Percentiles rank a stretch among this genome's conserved stretches.
phyloP scores from a whole-genome alignment of 208 protist genomes.

The Phytomonas francai region DNA sequence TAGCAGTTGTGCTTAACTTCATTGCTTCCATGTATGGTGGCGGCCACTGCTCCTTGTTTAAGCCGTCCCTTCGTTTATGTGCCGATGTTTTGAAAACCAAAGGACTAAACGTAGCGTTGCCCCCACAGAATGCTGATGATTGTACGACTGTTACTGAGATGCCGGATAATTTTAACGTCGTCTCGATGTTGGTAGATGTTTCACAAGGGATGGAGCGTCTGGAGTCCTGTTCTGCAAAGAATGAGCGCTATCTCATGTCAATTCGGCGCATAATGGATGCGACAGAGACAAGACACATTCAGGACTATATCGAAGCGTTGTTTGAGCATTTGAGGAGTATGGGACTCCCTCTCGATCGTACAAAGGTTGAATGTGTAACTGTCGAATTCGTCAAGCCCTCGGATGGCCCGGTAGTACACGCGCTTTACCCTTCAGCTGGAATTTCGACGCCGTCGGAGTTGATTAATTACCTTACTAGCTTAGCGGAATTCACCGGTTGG shows the following conservation, averaged over 20 bases:
- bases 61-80: constrained; percentile 8
- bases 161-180: neutral
- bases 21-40: constrained; percentile 57
- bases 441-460: constrained; percentile 55
- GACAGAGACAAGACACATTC: constrained; percentile 51
- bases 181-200: constrained; percentile 66
- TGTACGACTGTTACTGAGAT: constrained; percentile 13
- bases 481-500: constrained; percentile 63
- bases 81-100: neutral
- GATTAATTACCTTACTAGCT: constrained; percentile 64
- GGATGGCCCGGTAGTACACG: constrained; percentile 51
- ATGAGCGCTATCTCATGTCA: constrained; percentile 52
- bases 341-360: constrained; percentile 45
- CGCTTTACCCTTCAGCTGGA: constrained; percentile 63
- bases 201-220: constrained; percentile 47
- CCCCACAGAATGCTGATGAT: neutral
- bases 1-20: constrained; percentile 52
- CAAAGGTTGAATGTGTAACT: constrained; percentile 56
- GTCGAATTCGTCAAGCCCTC: constrained; percentile 32
- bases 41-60: constrained; percentile 81
- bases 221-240: constrained; percentile 46
- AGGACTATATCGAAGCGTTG: constrained; percentile 58
- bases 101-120: neutral
- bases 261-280: constrained; percentile 53
- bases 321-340: constrained; percentile 35